Evolutionary conservation across 2,329 filamentous ascomycete genomes (phyloP).

Genomic region (Dothiorella sarmentorum): DNA sequence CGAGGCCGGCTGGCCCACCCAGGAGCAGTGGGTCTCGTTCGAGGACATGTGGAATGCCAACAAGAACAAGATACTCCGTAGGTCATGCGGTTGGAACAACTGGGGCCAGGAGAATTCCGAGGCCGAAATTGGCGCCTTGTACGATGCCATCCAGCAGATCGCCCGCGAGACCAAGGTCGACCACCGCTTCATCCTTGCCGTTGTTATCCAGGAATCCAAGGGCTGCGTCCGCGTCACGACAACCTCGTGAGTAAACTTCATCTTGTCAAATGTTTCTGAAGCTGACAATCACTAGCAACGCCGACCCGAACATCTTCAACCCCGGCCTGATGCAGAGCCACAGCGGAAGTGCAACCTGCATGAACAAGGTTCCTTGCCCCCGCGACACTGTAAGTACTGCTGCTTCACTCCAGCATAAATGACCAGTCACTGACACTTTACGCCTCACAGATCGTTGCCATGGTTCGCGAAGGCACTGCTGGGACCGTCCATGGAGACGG

Average conservation of each 20-base stretch:
- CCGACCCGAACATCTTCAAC: conserved; percentile 33
- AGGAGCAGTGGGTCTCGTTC: conserved; percentile 31
- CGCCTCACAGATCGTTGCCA: conserved; percentile 31
- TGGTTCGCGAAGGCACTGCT: conserved; percentile 44
- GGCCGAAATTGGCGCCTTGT: conserved; percentile 38
- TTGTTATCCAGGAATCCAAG: conserved; percentile 46
- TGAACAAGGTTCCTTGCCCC: conserved; percentile 39
- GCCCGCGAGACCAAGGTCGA: conserved; percentile 34
- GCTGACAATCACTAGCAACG: conserved; percentile 24
- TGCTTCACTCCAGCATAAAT: too few relatives aligned
- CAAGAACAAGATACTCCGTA: conserved; percentile 27
- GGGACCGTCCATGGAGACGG: conserved; percentile 45
- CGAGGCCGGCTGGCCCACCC: conserved; percentile 37
- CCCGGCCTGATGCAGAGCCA: conserved; percentile 49
- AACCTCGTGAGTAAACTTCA: conserved; percentile 26
- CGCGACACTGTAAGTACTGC: conserved; percentile 20
- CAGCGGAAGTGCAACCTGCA: conserved; percentile 40
- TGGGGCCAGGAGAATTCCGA: conserved; percentile 37
- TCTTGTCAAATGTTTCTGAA: too few relatives aligned
- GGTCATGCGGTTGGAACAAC: conserved; percentile 36
- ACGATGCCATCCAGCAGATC: conserved; percentile 35
- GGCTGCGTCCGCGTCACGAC: conserved; percentile 47
- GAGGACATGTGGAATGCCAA: conserved; percentile 11
- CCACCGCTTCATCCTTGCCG: conserved; percentile 43
- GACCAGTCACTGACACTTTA: background rate